Conservation (phyloP, 2,329 filamentous ascomycete species). For the Fusarium nisikadoi region DNA sequence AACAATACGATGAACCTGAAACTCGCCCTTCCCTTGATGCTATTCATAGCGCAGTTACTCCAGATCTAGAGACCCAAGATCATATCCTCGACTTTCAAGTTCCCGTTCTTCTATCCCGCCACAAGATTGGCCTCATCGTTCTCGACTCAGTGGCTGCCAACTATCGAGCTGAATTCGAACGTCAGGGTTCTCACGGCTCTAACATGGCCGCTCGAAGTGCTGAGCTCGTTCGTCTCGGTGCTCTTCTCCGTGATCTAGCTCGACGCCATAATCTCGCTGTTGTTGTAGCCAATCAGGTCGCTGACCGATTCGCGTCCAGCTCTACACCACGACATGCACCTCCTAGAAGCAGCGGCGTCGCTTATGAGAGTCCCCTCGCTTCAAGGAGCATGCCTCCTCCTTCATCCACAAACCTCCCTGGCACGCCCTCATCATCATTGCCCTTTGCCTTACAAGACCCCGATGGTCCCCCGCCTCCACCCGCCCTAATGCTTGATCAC, state of each 20-base stretch:
- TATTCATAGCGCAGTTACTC: slow-evolving; percentile 83
- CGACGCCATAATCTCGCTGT: slow-evolving; percentile 79
- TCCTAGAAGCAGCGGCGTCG: slow-evolving; percentile 38
- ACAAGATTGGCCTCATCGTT: slow-evolving; percentile 82
- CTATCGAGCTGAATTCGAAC: slow-evolving; percentile 90
- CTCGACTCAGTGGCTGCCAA: slow-evolving; percentile 95
- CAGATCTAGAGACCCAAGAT: slow-evolving; percentile 93
- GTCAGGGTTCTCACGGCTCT: slow-evolving; percentile 57
- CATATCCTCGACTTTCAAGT: slow-evolving; percentile 95
- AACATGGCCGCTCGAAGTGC: slow-evolving; percentile 80
- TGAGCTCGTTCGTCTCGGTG: slow-evolving; percentile 81
- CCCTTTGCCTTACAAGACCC: slow-evolving; percentile 47
- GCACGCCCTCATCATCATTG: slow-evolving; percentile 54
- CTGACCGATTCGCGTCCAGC: slow-evolving; percentile 76
- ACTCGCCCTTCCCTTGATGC: slow-evolving; percentile 72
- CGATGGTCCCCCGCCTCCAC: slow-evolving; percentile 50
- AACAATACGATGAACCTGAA: slow-evolving; percentile 39
- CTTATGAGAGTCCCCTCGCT: slow-evolving; percentile 62
- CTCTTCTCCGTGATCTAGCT: slow-evolving; percentile 80
- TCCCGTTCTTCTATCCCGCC: slow-evolving; percentile 81
- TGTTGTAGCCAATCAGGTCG: slow-evolving; percentile 95
- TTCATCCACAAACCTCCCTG: slow-evolving; percentile 46
- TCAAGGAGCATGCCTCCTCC: slow-evolving; percentile 54
- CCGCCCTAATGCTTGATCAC: slow-evolving; percentile 80
- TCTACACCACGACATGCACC: slow-evolving; percentile 33